These are phyloP conservation scores for Simmondsia chinensis DNA, from an alignment of 148 eudicot genomes.

Conservation along the genomic window DNA sequence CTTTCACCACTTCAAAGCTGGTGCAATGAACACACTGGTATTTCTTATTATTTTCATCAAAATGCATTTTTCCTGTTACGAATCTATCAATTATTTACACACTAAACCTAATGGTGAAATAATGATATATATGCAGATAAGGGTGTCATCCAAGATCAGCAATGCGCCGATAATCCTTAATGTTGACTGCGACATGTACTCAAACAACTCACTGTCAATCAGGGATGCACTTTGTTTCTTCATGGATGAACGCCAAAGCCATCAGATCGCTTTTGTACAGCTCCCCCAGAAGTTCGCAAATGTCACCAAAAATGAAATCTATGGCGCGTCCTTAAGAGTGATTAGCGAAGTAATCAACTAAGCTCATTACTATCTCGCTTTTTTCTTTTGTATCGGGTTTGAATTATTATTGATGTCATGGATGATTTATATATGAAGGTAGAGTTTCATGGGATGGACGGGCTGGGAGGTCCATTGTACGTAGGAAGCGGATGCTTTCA, in stretches of 20 bases:
- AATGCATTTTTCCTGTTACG: neutral
- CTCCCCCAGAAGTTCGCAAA: slow-evolving; percentile 60
- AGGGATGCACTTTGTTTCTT: slow-evolving; percentile 76
- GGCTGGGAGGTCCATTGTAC: slow-evolving; percentile 70
- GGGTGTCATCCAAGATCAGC: slow-evolving; percentile 79
- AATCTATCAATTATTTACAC: too few relatives aligned
- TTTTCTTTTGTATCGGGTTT: neutral
- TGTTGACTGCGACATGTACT: slow-evolving; percentile 88
- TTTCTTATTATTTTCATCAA: neutral
- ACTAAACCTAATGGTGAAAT: too few relatives aligned
- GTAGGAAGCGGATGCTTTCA: slow-evolving; percentile 86
- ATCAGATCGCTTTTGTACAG: slow-evolving; percentile 67
- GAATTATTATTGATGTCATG: neutral
- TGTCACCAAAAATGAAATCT: slow-evolving; percentile 49
- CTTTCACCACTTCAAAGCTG: slow-evolving; percentile 86
- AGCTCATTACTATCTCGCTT: neutral
- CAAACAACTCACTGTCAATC: slow-evolving; percentile 46
- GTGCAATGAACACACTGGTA: slow-evolving; percentile 93
- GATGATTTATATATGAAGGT: slow-evolving; percentile 24
- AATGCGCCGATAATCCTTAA: slow-evolving; percentile 58
- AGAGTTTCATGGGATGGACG: slow-evolving; percentile 65
- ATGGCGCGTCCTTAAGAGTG: slow-evolving; percentile 28
- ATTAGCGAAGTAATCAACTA: slow-evolving; percentile 30
- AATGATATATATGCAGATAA: slow-evolving; percentile 34
- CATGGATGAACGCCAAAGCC: slow-evolving; percentile 66